These are phyloP conservation scores for Polytolypa hystricis DNA, from an alignment of 2,329 filamentous ascomycete species.

Conservation along the genomic window DNA sequence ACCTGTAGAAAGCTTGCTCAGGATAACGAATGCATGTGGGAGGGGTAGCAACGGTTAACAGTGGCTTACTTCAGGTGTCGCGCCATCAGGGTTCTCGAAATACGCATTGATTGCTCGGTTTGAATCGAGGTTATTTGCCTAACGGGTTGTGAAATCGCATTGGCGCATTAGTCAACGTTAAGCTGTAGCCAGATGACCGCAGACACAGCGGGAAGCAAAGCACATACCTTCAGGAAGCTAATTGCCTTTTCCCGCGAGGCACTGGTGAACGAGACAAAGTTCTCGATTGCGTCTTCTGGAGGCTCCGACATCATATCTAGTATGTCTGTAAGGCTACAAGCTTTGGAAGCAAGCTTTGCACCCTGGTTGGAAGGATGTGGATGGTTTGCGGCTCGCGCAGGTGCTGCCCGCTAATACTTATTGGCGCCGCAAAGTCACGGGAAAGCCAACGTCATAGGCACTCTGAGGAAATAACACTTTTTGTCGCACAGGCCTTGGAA, in stretches of 20 bases:
- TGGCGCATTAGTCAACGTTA: not conserved
- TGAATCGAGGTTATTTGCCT: slow-evolving; percentile 36
- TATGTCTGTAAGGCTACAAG: not conserved
- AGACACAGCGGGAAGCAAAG: not conserved
- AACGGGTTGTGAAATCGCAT: no score
- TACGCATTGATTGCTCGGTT: slow-evolving; percentile 38
- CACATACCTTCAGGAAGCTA: slow-evolving; percentile 29
- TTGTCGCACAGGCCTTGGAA: no score
- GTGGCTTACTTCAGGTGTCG: slow-evolving; percentile 22
- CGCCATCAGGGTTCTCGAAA: slow-evolving; percentile 32
- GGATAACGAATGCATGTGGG: not conserved
- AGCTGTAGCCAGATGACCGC: not conserved
- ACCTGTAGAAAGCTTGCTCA: not conserved
- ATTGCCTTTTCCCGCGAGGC: slow-evolving; percentile 30
- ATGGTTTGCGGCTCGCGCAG: no score
- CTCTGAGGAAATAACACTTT: no score
- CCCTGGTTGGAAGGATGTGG: not conserved
- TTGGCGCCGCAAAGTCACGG: no score
- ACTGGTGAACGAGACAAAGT: slow-evolving; percentile 32
- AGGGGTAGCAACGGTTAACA: not conserved
- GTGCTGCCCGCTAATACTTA: no score
- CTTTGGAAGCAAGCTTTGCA: not conserved
- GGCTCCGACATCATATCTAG: slow-evolving; percentile 2
- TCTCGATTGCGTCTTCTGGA: slow-evolving; percentile 29
- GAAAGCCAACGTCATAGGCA: no score